These are phyloP conservation scores for Phytophthora pinifolia DNA, from an alignment of 352 stramenopile genomes.

Conservation along the genomic window DNA sequence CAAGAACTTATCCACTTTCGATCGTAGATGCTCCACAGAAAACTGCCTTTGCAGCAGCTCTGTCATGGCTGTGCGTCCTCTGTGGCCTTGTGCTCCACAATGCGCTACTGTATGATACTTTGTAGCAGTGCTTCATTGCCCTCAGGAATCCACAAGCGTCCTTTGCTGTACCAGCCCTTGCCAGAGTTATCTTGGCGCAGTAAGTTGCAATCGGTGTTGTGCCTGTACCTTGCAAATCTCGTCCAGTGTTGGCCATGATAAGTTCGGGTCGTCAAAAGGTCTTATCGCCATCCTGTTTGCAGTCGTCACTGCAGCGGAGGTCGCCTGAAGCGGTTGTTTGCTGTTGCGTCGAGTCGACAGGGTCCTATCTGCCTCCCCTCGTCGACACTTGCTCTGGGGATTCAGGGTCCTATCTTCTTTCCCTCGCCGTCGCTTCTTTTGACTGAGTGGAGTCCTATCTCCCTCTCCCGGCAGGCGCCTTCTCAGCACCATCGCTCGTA, in stretches of 20 bases:
- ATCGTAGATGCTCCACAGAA: background rate
- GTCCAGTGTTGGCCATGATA: slow-evolving; percentile 2
- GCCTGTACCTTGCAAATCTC: slow-evolving; percentile 1
- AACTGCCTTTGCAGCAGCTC: background rate
- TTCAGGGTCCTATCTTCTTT: slow-evolving; percentile 5
- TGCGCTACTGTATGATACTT: slow-evolving; percentile 9
- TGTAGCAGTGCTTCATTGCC: background rate
- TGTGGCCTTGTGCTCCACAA: slow-evolving; percentile 22
- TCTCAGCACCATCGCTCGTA: background rate
- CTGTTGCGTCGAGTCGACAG: background rate
- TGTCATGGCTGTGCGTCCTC: slow-evolving; percentile 2
- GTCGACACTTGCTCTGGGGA: background rate
- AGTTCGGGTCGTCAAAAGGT: slow-evolving; percentile 3
- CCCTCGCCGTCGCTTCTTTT: background rate
- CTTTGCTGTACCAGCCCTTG: slow-evolving; percentile 1
- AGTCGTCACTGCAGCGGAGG: background rate
- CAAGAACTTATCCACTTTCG: slow-evolving; percentile 13
- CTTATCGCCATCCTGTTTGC: background rate
- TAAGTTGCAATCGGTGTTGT: too few relatives aligned
- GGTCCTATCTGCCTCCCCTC: slow-evolving; percentile 12
- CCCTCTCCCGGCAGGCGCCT: background rate
- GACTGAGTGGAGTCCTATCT: slow-evolving; percentile 4
- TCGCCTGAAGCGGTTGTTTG: background rate
- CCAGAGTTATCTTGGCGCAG: too few relatives aligned
- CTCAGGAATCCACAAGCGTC: background rate